These are phyloP conservation scores for Fusarium nygamai DNA, from an alignment of 2,329 filamentous ascomycete species.

Conservation along the genomic window DNA sequence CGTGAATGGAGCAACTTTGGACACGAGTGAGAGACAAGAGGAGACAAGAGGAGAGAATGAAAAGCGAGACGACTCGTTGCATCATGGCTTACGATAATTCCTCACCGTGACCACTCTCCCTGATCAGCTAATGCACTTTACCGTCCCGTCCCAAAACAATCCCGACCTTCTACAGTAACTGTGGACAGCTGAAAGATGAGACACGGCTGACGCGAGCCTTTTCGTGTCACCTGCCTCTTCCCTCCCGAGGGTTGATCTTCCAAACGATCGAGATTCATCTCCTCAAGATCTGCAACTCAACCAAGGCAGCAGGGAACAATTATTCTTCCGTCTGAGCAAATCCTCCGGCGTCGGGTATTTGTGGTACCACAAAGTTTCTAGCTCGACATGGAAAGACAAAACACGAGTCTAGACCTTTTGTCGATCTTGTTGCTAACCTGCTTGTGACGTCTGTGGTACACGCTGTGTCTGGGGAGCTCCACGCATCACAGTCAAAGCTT, in stretches of 20 bases:
- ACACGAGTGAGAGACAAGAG: no score
- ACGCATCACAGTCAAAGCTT: background rate
- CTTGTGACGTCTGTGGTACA: conserved; percentile 2
- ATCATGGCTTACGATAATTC: conserved; percentile 9
- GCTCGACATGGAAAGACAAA: background rate
- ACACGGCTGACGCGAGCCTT: conserved; percentile 20
- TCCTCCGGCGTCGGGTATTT: conserved; percentile 7
- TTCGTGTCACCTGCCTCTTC: background rate
- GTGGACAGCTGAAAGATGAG: conserved; percentile 11
- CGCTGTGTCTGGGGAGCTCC: background rate
- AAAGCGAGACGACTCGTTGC: background rate
- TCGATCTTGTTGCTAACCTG: background rate
- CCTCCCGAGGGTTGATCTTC: conserved; percentile 16
- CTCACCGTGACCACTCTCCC: background rate
- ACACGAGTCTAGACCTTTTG: background rate
- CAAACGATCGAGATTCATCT: conserved; percentile 28
- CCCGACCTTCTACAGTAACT: background rate
- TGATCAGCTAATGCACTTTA: conserved; percentile 9
- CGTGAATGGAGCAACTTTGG: background rate
- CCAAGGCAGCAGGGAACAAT: conserved; percentile 4
- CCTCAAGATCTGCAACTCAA: conserved; percentile 19
- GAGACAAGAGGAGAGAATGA: background rate
- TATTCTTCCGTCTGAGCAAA: conserved; percentile 3
- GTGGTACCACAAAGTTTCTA: conserved; percentile 10
- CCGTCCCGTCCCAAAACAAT: background rate